Conservation (phyloP, 148 eudicot genomes). For the Amaranthus hypochondriacus region DNA sequence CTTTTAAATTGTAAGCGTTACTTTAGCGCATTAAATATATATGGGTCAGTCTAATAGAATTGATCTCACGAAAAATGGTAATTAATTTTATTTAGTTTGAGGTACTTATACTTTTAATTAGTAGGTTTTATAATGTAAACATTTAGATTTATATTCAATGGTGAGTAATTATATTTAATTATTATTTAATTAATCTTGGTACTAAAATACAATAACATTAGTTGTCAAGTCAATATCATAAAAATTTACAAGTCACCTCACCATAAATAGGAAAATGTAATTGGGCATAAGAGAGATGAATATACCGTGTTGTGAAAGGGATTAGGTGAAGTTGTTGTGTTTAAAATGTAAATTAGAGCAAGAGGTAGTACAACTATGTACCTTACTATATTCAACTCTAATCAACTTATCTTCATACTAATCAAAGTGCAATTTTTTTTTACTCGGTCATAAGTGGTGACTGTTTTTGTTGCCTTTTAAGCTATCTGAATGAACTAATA, state of each 20-base stretch:
- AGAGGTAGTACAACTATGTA: not conserved
- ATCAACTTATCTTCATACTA: too few species aligned
- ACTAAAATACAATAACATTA: not conserved
- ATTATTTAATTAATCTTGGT: not conserved
- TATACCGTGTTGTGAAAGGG: not conserved
- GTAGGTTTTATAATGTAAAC: too few species aligned
- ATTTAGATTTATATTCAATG: not conserved
- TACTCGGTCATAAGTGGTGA: too few species aligned
- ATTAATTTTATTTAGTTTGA: too few species aligned
- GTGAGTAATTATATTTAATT: not conserved
- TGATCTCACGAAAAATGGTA: too few species aligned
- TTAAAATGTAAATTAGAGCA: not conserved
- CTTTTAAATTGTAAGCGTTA: too few species aligned
- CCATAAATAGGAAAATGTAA: not conserved
- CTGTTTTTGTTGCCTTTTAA: too few species aligned
- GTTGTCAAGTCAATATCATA: not conserved
- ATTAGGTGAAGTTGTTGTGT: conserved; percentile 9
- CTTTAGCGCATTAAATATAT: too few species aligned
- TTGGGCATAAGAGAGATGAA: not conserved
- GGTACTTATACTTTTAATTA: too few species aligned
- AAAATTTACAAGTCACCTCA: not conserved
- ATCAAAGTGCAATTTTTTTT: too few species aligned
- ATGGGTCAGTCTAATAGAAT: too few species aligned
- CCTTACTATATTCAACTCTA: not conserved
- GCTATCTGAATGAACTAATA: too few species aligned